Conservation (phyloP, 2,329 filamentous ascomycete genomes). For the Amphichorda felina region DNA sequence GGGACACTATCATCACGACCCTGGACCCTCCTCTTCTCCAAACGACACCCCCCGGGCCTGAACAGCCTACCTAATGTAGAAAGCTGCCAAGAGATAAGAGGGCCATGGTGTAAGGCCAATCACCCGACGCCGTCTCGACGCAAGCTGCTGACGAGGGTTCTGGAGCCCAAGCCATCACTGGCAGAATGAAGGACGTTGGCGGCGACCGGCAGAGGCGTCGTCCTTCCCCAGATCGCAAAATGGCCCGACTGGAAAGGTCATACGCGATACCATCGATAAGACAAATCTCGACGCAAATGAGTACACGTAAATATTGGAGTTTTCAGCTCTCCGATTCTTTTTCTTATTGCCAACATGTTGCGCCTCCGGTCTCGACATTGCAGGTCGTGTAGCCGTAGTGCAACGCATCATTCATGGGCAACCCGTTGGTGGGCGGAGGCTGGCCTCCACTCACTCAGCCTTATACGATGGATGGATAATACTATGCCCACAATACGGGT, state of each 20-base stretch:
- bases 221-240: too few species aligned
- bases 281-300: background rate
- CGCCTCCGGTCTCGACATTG: background rate
- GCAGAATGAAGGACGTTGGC: too few species aligned
- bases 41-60: background rate
- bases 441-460: too few species aligned
- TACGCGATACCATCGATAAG: background rate
- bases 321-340: background rate
- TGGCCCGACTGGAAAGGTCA: background rate
- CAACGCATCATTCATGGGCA: too few species aligned
- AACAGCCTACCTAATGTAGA: too few species aligned
- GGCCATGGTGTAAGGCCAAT: constrained; percentile 1
- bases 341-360: background rate
- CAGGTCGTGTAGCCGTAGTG: too few species aligned
- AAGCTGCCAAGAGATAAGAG: background rate
- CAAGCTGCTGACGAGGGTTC: background rate
- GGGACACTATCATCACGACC: too few species aligned
- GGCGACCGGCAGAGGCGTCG: too few species aligned
- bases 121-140: background rate
- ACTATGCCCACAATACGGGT: too few species aligned
- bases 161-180: too few species aligned
- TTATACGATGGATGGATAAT: too few species aligned
- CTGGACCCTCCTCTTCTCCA: background rate
- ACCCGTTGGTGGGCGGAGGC: too few species aligned
- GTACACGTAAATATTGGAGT: background rate